Conservation (phyloP, 1,284 basidiomycete genomes). For the Trichosporon sp. region DNA sequence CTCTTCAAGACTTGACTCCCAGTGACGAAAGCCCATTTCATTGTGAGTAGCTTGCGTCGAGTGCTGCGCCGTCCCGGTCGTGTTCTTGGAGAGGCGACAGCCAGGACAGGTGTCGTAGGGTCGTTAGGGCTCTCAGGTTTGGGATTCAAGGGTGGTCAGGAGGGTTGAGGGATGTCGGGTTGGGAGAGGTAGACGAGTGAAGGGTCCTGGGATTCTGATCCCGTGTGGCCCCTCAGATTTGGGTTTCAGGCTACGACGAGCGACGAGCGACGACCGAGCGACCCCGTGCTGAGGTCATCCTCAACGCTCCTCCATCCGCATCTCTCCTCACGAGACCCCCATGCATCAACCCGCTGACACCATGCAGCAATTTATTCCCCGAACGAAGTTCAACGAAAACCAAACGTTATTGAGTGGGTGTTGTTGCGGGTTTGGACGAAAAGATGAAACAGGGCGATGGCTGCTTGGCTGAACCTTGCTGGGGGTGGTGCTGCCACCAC, state of each 20-base stretch:
- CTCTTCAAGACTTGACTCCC: conserved; percentile 8
- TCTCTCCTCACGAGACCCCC: not conserved
- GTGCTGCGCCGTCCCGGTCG: not conserved
- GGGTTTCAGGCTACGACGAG: not conserved
- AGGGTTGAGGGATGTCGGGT: not conserved
- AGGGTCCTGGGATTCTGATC: not conserved
- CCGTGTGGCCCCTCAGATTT: conserved; percentile 15
- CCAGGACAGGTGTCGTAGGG: conserved; percentile 5
- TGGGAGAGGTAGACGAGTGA: too few relatives aligned
- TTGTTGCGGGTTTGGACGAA: not conserved
- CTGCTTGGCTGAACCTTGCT: not conserved
- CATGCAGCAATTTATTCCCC: conserved; percentile 12
- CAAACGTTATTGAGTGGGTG: conserved; percentile 15
- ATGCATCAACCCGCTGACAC: not conserved
- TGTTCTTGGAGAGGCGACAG: not conserved
- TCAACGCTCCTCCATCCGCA: not conserved
- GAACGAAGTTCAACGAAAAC: not conserved
- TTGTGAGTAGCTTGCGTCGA: not conserved
- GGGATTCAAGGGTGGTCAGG: conserved; percentile 12
- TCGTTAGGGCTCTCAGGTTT: not conserved
- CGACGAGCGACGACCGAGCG: not conserved
- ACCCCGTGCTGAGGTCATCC: not conserved
- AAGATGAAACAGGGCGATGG: not conserved
- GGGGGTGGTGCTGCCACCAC: conserved; percentile 6
- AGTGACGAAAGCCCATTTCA: conserved; percentile 18